Conservation (phyloP, 257 asterid genomes). For the Solanum pinnatisectum region DNA sequence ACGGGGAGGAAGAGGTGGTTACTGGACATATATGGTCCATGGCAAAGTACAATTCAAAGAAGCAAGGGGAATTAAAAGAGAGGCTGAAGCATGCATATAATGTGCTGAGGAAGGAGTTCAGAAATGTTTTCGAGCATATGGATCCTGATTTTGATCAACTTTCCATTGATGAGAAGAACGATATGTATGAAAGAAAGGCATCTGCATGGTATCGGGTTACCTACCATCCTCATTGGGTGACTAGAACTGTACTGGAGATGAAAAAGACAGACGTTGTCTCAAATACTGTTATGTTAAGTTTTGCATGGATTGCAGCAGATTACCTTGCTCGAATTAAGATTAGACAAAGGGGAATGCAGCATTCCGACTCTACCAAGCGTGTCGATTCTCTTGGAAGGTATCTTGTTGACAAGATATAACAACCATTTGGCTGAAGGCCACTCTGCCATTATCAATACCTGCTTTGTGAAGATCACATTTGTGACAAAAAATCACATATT, state of each 20-base stretch:
- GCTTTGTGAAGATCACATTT: background rate
- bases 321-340: conserved; percentile 74
- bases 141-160: conserved; percentile 40
- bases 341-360: conserved; percentile 26
- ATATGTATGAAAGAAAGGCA: conserved; percentile 62
- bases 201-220: conserved; percentile 93
- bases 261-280: conserved; percentile 18
- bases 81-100: conserved; percentile 71
- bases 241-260: conserved; percentile 27
- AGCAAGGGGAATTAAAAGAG: conserved; percentile 73
- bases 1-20: conserved; percentile 74
- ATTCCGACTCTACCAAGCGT: conserved; percentile 36
- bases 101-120: conserved; percentile 56
- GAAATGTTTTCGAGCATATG: conserved; percentile 61
- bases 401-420: conserved; percentile 38
- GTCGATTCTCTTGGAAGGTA: conserved; percentile 62
- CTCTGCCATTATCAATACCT: background rate
- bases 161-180: conserved; percentile 46
- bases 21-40: conserved; percentile 93
- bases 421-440: background rate
- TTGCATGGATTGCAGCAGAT: conserved; percentile 96
- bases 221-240: conserved; percentile 53
- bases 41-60: conserved; percentile 59
- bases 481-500: background rate
- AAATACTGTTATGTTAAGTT: conserved; percentile 58